Conservation (phyloP, 1,284 basidiomycete species). For the Fistulinella cinereoalba region DNA sequence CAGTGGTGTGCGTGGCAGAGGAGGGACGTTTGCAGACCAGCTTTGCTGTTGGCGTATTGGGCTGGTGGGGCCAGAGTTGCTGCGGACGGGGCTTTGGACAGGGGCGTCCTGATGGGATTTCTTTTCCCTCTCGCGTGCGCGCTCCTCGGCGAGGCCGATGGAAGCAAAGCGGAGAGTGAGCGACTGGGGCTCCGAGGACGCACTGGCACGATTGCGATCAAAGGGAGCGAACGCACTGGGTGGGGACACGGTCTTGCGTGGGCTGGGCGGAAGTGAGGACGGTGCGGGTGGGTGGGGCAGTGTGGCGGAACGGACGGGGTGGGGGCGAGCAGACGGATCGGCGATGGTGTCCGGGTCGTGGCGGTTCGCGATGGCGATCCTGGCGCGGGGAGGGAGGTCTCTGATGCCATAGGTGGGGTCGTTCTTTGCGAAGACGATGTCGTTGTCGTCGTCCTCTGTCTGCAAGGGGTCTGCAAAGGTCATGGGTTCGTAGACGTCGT, state of each 20-base stretch:
- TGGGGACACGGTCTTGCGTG: slow-evolving; percentile 10
- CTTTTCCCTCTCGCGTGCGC: slow-evolving; percentile 11
- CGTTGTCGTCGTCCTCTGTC: slow-evolving; percentile 5
- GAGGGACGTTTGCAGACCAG: slow-evolving; percentile 29
- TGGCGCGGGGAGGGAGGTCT: slow-evolving; percentile 25
- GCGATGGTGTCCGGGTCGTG: slow-evolving; percentile 1
- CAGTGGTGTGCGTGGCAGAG: slow-evolving; percentile 30
- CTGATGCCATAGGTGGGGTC: slow-evolving; percentile 31
- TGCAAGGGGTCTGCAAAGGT: slow-evolving; percentile 27
- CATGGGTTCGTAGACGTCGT: slow-evolving; percentile 24
- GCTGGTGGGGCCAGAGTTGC: slow-evolving; percentile 8
- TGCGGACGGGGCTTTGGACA: slow-evolving; percentile 12
- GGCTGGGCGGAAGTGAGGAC: slow-evolving; percentile 11
- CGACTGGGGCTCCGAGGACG: slow-evolving; percentile 22
- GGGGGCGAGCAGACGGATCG: slow-evolving; percentile 1
- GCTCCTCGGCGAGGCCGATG: slow-evolving; percentile 24
- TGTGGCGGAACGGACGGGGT: slow-evolving; percentile 19
- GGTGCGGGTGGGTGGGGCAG: slow-evolving; percentile 21
- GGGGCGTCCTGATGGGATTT: slow-evolving; percentile 7
- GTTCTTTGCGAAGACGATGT: neutral
- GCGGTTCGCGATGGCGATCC: slow-evolving; percentile 20
- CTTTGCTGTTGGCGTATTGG: slow-evolving; percentile 19
- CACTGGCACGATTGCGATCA: slow-evolving; percentile 4
- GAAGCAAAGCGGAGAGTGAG: slow-evolving; percentile 32
- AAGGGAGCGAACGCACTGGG: slow-evolving; percentile 11